Base-by-base conservation (phyloP, 495 filamentous ascomycete species). In the Penicillium crystallinum region DNA sequence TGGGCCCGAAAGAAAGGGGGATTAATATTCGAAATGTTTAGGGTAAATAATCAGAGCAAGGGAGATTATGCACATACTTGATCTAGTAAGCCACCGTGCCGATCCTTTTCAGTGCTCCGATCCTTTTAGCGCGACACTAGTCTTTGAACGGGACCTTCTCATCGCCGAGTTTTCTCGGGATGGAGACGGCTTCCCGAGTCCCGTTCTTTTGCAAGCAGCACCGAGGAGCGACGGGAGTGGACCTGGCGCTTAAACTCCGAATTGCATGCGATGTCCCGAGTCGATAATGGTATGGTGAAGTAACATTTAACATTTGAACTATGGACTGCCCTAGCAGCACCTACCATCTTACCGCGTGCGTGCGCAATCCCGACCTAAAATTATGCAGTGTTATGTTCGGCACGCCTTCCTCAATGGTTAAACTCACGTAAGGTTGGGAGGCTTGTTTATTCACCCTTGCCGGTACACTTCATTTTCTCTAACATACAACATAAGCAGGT, bases 131-230 rank as follows among this genome's bases (percentile, higher is more conserved):
- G 21, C 19, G 45, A 8, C 45, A 29, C 45, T 47, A 47, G 45
- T 25, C 23, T 25, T 30, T 29, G 17, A 9, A 18, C 40, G 23
- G 40, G 12, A 8, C 38, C 30, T 27, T 30, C 34, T 37, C 33
- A 15, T 42, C 34, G 33, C 46, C 46, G 46, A 48, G 4, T 18
- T n/a, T n/a, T n/a, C 12, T 57, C 47, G 51, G 58, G 48, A 55
- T 48, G 50, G 45, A 49, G 43, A 60, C 60, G 57, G 56, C 46
- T 51, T 63, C 60, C 60, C 56, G 60, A 63, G 37, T 33, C 25
- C 34, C 37, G 44, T 19, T 42, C 29, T 31, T n/a, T 10, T 33
- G n/a, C 23, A 12, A 46, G 18, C 23, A 37, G 18, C 39, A 22
- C 33, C 31, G 46, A 52, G 27, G 21, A 10, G 15, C 19, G 17